A percentile compares a stretch with the other conserved stretches of the same genome.
phyloP scores from a whole-genome alignment of 2,329 filamentous ascomycete genomes.

The Elsinoe arachidis region DNA sequence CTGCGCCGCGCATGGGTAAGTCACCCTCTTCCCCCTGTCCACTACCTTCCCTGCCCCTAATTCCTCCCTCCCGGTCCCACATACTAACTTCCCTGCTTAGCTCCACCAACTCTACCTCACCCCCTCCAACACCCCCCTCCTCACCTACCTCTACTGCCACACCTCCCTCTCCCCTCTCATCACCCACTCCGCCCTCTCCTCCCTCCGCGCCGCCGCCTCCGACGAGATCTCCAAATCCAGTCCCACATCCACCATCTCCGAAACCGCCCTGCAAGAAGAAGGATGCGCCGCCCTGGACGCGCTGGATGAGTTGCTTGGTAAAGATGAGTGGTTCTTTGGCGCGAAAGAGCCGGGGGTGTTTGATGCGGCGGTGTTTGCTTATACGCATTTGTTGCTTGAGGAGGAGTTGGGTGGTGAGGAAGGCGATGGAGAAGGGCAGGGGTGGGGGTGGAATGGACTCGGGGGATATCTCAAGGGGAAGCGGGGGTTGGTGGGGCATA shows the following conservation, averaged over 20 bases:
- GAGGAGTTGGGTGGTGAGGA: slow-evolving; percentile 52
- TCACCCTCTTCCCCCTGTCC: slow-evolving; percentile 16
- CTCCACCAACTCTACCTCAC: slow-evolving; percentile 76
- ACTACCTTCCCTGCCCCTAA: too few relatives aligned
- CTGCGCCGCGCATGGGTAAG: slow-evolving; percentile 80
- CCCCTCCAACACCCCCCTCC: slow-evolving; percentile 55
- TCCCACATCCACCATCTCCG: slow-evolving; percentile 38
- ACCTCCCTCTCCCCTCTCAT: slow-evolving; percentile 54
- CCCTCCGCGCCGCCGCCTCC: slow-evolving; percentile 65
- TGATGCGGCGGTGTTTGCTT: slow-evolving; percentile 84
- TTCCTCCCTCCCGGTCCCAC: background rate
- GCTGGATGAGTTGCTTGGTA: slow-evolving; percentile 50
- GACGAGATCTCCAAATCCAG: slow-evolving; percentile 58
- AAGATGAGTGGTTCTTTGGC: slow-evolving; percentile 54
- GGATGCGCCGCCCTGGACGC: slow-evolving; percentile 56
- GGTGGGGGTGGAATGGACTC: slow-evolving; percentile 57
- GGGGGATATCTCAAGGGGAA: slow-evolving; percentile 48
- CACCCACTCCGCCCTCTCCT: slow-evolving; percentile 51
- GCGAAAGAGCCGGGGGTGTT: slow-evolving; percentile 57
- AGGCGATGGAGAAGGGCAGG: slow-evolving; percentile 42
- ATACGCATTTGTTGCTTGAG: slow-evolving; percentile 71
- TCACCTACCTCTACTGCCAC: slow-evolving; percentile 61
- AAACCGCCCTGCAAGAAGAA: slow-evolving; percentile 48
- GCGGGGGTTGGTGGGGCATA: slow-evolving; percentile 57
- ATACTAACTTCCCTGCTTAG: slow-evolving; percentile 27